These are phyloP conservation scores for carrot (Daucus carota) DNA, from an alignment of 129 eudicot genomes.

Conservation along the genomic window DNA sequence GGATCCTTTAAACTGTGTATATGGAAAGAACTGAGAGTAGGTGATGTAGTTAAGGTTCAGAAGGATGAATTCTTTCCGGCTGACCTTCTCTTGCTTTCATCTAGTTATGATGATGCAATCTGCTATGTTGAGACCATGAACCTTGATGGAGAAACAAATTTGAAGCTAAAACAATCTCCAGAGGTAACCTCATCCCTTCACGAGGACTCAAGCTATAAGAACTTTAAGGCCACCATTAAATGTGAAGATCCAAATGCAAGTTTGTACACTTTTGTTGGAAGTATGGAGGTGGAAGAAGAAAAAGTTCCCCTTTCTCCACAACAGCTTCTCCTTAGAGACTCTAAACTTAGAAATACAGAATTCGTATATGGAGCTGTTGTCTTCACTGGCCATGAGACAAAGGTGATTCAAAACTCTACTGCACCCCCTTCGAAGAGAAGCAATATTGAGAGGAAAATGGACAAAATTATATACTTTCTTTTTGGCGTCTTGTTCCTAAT, in stretches of 20 bases:
- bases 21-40: slow-evolving; percentile 2
- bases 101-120: slow-evolving; percentile 48
- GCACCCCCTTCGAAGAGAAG: slow-evolving; percentile 92
- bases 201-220: slow-evolving; percentile 39
- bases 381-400: slow-evolving; percentile 91
- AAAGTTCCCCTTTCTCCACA: slow-evolving; percentile 72
- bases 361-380: slow-evolving; percentile 71
- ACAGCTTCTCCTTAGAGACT: slow-evolving; percentile 74
- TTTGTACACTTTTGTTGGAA: slow-evolving; percentile 76
- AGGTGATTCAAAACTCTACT: slow-evolving; percentile 85
- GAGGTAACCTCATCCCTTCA: slow-evolving; percentile 55
- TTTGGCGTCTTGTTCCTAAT: slow-evolving; percentile 47
- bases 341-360: slow-evolving; percentile 86
- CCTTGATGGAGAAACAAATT: slow-evolving; percentile 90
- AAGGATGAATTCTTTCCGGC: slow-evolving; percentile 6
- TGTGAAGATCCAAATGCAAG: slow-evolving; percentile 94
- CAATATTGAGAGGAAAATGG: slow-evolving; percentile 73
- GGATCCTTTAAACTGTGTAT: slow-evolving; percentile 19
- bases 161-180: slow-evolving; percentile 72
- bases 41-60: not conserved
- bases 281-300: slow-evolving; percentile 54
- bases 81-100: slow-evolving; percentile 2
- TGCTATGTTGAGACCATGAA: slow-evolving; percentile 99
- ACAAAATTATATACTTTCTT: slow-evolving; percentile 59
- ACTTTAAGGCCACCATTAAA: slow-evolving; percentile 53